Conservation (phyloP, 768 basidiomycete species). For the Podaxis carcinomalis region DNA sequence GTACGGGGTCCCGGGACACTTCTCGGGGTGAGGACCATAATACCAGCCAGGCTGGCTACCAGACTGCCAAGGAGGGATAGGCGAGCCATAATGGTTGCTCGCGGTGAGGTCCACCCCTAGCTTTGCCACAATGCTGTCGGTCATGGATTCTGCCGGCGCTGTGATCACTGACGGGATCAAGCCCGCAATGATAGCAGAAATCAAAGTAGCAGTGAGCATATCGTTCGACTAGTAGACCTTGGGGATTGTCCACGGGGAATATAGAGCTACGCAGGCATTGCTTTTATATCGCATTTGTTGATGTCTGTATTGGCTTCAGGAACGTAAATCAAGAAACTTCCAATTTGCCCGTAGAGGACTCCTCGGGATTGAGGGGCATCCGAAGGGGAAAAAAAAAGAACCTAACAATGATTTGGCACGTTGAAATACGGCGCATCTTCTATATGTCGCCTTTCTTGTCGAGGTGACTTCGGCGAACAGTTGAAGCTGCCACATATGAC, state of each 20-base stretch:
- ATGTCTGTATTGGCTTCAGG: not conserved
- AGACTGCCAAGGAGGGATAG: constrained; percentile 31
- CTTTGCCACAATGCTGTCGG: not conserved
- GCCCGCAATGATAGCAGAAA: not conserved
- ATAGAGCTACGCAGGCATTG: not conserved
- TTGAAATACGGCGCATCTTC: not conserved
- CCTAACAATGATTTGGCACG: not conserved
- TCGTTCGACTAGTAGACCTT: not conserved
- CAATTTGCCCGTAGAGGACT: not conserved
- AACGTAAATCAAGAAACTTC: not conserved
- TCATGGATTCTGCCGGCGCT: not conserved
- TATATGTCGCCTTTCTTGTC: not conserved
- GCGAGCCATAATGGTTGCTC: constrained; percentile 33
- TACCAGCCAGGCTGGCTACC: constrained; percentile 38
- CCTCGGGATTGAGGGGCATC: not conserved
- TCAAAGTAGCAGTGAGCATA: not conserved
- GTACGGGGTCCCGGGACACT: constrained; percentile 23
- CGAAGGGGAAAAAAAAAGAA: not conserved
- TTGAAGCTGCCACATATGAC: not conserved
- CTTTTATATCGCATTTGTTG: constrained; percentile 5
- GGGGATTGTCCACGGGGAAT: not conserved
- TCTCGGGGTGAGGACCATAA: constrained; percentile 27
- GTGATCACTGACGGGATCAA: not conserved
- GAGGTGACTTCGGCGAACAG: not conserved
- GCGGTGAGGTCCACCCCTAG: constrained; percentile 25